Base-by-base conservation (phyloP, 805 yeast species). In the Nematodospora valgi region DNA sequence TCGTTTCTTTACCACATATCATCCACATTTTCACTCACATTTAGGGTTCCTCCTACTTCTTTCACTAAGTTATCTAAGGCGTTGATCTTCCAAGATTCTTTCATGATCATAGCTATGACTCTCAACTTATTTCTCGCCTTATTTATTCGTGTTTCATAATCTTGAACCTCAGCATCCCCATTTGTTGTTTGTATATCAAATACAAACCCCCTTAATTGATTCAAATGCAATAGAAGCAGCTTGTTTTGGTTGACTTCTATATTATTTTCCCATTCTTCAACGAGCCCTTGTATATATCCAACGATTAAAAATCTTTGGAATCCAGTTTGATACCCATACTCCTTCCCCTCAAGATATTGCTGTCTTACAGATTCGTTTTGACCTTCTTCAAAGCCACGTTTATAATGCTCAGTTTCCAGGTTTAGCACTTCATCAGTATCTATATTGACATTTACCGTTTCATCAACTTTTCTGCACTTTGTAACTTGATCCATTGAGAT, bases 271-370 rank as follows among this genome's bases (percentile, higher is more conserved):
- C 79, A 59, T 6, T 58, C 51, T 11, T 59, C 56, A 14, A 74
- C 52, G 26, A 80, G 48, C 12, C 83, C 80, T 37, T 68, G 53
- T 25, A 82, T 66, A 37, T 84, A 80, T 0, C 97, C 97, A 1
- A 88, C 52, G 0, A 85, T 52, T 2, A 86, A 45, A 47, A 75
- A 81, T 39, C 85, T 59, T 55, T 83, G 93, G 48, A 78, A 82
- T 0, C 86, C 87, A 0, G 84, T 80, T 51, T 83, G 93, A 27
- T 79, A 69, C 0, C 98, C 98, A 45, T 78, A 80, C 50, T 86
- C 87, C 50, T 81, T 82, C 1, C 96, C 97, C 52, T 88, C 96
- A 2, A 67, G 44, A 34, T 59, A 68, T 31, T 87, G 88, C 27
- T 78, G 73, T 31, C 54, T 56, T 1, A 77, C 61, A 0, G 87